Conservation (phyloP, 106 monocot species). For the Triglochin maritima region DNA sequence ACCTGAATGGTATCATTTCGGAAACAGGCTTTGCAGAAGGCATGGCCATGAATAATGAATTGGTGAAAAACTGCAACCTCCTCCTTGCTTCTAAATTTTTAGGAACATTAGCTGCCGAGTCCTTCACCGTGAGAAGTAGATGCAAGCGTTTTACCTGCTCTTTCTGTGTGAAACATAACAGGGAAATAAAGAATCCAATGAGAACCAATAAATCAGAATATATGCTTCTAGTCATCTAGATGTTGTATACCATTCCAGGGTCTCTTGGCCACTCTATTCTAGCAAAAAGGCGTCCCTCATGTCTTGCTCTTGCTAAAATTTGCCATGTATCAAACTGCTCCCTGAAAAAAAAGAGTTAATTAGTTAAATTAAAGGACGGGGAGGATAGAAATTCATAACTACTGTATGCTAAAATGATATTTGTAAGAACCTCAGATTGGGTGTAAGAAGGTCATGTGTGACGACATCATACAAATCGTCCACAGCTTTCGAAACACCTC, state of each 20-base stretch:
- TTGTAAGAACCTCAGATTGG: slow-evolving; percentile 47
- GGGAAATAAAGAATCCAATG: background rate
- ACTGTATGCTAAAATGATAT: background rate
- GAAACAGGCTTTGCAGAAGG: slow-evolving; percentile 77
- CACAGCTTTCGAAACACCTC: slow-evolving; percentile 78
- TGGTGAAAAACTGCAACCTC: slow-evolving; percentile 84
- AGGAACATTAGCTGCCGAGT: slow-evolving; percentile 83
- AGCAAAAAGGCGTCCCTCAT: slow-evolving; percentile 76
- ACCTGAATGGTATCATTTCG: slow-evolving; percentile 96
- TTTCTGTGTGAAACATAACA: slow-evolving; percentile 33
- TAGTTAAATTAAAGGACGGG: background rate
- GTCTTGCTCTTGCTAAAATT: slow-evolving; percentile 69
- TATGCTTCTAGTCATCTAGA: background rate
- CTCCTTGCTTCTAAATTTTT: slow-evolving; percentile 94
- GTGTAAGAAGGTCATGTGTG: slow-evolving; percentile 63
- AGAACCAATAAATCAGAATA: background rate
- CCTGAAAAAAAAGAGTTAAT: slow-evolving; percentile 15
- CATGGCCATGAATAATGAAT: slow-evolving; percentile 96
- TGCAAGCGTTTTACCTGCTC: slow-evolving; percentile 92
- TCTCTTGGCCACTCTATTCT: slow-evolving; percentile 79
- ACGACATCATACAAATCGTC: slow-evolving; percentile 73
- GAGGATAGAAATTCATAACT: too few species aligned
- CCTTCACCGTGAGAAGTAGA: slow-evolving; percentile 85
- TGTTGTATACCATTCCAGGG: slow-evolving; percentile 52
- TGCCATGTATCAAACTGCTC: slow-evolving; percentile 94